Evolutionary conservation across 768 basidiomycete genomes (phyloP).

Genomic region (Psilocybe subaeruginosa): DNA sequence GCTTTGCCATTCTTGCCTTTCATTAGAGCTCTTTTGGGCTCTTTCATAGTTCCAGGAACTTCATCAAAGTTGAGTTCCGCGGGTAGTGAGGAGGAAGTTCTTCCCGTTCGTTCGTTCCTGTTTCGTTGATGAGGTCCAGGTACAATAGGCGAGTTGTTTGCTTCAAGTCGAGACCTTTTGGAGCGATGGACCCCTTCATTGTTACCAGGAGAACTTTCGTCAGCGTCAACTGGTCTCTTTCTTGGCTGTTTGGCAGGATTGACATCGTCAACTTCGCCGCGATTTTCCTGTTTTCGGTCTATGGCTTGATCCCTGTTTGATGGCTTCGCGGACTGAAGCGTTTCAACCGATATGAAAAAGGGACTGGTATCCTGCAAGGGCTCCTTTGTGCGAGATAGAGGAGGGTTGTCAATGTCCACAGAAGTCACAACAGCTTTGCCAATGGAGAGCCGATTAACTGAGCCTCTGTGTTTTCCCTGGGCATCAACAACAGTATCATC

Average conservation of each 20-base stretch:
- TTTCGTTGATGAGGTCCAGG: neutral
- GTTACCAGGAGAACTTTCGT: neutral
- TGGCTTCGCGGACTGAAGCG: neutral
- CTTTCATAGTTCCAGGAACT: constrained; percentile 3
- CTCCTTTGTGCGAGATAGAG: too few species aligned
- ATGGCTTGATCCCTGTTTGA: neutral
- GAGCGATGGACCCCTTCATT: neutral
- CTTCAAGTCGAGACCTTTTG: neutral
- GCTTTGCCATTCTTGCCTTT: constrained; percentile 32
- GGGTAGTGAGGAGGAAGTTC: neutral
- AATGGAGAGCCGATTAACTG: neutral
- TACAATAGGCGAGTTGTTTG: neutral
- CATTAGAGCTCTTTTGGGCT: constrained; percentile 22
- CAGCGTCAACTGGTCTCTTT: neutral
- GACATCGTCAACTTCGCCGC: neutral
- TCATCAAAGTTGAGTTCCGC: constrained; percentile 17
- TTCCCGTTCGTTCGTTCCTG: constrained; percentile 9
- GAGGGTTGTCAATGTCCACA: neutral
- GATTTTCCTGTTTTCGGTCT: neutral
- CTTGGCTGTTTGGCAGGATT: neutral
- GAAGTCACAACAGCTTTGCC: neutral
- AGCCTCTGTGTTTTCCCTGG: neutral
- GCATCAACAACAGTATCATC: neutral
- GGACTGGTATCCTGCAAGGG: too few species aligned
- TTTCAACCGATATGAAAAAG: too few species aligned